A percentile compares a stretch with the other conserved stretches of the same genome.
Evolutionary conservation across 2,329 filamentous ascomycete genomes (phyloP).

Genomic region (Cladosporium sp.): DNA sequence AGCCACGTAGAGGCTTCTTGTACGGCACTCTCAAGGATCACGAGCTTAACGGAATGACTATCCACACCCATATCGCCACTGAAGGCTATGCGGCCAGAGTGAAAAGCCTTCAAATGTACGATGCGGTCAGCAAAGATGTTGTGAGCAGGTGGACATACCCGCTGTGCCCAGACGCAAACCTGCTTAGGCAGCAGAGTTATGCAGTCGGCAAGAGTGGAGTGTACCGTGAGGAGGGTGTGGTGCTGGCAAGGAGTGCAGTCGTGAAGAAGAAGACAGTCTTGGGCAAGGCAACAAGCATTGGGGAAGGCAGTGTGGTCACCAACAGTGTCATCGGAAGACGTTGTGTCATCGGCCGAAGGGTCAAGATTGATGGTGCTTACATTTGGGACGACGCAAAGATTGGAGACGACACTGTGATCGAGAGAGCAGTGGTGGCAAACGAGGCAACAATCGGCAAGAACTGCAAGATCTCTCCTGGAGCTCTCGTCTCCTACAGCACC

Average conservation of each 20-base stretch:
- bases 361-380: slow-evolving; percentile 74
- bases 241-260: slow-evolving; percentile 69
- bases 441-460: slow-evolving; percentile 69
- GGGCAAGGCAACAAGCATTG: slow-evolving; percentile 74
- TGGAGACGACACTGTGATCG: slow-evolving; percentile 70
- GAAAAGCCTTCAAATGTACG: slow-evolving; percentile 83
- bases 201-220: slow-evolving; percentile 67
- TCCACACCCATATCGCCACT: slow-evolving; percentile 82
- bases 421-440: slow-evolving; percentile 74
- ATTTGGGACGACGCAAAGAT: slow-evolving; percentile 85
- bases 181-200: slow-evolving; percentile 76
- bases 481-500: slow-evolving; percentile 78
- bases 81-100: slow-evolving; percentile 85
- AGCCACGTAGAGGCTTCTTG: slow-evolving; percentile 83
- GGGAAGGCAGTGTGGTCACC: slow-evolving; percentile 66
- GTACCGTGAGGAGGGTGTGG: slow-evolving; percentile 77
- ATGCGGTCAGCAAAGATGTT: slow-evolving; percentile 84
- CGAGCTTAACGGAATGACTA: slow-evolving; percentile 95
- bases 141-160: slow-evolving; percentile 85
- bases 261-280: slow-evolving; percentile 71
- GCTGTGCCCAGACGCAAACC: slow-evolving; percentile 83
- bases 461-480: slow-evolving; percentile 69
- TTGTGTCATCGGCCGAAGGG: slow-evolving; percentile 84
- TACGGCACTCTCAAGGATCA: slow-evolving; percentile 94
- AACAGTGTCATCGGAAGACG: slow-evolving; percentile 80